Evolutionary conservation across 345 rosid species (phyloP).

Genomic region (Garcia nutans): DNA sequence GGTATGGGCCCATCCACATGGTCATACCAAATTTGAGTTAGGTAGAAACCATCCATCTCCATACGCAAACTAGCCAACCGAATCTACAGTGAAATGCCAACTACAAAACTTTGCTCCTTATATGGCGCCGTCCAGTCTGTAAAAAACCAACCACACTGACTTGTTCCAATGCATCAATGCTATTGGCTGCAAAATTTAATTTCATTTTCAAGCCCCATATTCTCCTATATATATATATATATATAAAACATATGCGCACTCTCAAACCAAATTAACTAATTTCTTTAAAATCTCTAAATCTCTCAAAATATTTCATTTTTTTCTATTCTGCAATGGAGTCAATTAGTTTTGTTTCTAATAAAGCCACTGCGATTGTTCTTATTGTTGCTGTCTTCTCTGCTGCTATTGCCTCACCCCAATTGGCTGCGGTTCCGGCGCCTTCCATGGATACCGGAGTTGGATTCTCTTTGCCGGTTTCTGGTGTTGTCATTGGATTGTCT

Average conservation of each 20-base stretch:
- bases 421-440: conserved; percentile 13
- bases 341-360: background rate
- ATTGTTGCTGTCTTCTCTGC: background rate
- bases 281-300: too few relatives aligned
- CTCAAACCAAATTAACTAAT: too few relatives aligned
- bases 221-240: too few relatives aligned
- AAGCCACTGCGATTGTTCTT: background rate
- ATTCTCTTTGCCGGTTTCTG: conserved; percentile 16
- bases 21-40: background rate
- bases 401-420: conserved; percentile 1
- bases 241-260: too few relatives aligned
- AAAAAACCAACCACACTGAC: background rate
- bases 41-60: background rate
- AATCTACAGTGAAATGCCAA: conserved; percentile 11
- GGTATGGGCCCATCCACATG: background rate
- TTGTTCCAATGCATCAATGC: background rate
- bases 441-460: conserved; percentile 17
- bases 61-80: background rate
- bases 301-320: too few relatives aligned
- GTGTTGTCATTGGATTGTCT: conserved; percentile 12
- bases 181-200: too few relatives aligned
- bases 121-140: conserved; percentile 1
- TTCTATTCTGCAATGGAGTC: conserved; percentile 7
- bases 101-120: too few relatives aligned
- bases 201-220: too few relatives aligned